phyloP scores from a whole-genome alignment of 306 rosid species.

The Ammopiptanthus mongolicus region DNA sequence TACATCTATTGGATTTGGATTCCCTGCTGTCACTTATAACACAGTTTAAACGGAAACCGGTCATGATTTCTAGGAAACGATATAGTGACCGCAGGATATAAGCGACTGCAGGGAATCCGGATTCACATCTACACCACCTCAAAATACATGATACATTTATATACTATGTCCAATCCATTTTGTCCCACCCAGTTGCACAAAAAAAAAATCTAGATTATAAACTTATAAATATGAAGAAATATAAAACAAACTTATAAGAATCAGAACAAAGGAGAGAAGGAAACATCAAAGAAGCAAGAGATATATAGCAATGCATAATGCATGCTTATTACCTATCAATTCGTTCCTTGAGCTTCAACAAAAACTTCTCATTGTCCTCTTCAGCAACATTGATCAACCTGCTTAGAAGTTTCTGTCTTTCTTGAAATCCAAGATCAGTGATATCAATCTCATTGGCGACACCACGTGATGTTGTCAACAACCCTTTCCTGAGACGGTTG shows the following conservation, averaged over 20 bases:
- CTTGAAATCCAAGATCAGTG: constrained; percentile 38
- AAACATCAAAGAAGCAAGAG: neutral
- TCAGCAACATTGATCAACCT: constrained; percentile 39
- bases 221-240: neutral
- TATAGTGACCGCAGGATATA: too few species aligned
- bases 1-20: too few species aligned
- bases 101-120: too few species aligned
- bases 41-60: too few species aligned
- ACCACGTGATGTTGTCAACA: constrained; percentile 44
- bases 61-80: too few species aligned
- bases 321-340: constrained; percentile 53
- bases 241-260: neutral
- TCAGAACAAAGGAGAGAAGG: neutral
- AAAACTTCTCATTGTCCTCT: constrained; percentile 43
- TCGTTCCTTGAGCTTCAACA: constrained; percentile 54
- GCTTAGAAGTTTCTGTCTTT: constrained; percentile 33
- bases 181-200: too few species aligned
- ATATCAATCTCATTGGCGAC: constrained; percentile 46
- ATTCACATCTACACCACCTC: too few species aligned
- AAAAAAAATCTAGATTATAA: neutral
- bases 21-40: too few species aligned
- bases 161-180: too few species aligned
- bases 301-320: neutral
- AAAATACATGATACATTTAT: too few species aligned
- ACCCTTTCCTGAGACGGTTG: constrained; percentile 62